These are phyloP conservation scores for Spirogloea muscicola DNA, from an alignment of 139 green algal genomes.

Conservation along the genomic window DNA sequence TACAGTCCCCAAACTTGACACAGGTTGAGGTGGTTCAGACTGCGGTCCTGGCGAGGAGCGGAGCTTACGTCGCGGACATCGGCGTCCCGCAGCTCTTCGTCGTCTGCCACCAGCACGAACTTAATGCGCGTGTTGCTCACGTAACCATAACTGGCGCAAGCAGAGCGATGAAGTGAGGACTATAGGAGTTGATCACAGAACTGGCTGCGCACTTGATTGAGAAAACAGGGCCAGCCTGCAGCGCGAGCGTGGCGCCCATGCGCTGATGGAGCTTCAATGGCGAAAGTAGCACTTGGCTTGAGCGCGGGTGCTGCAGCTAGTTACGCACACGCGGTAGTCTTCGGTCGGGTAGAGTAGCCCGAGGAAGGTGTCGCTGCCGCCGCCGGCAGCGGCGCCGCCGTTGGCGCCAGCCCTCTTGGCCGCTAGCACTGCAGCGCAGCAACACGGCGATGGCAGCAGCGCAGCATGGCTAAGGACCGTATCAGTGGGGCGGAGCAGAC, in stretches of 20 bases:
- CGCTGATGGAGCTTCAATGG: neutral
- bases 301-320: too few species aligned
- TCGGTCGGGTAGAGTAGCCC: constrained; percentile 78
- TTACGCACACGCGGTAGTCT: constrained; percentile 68
- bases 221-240: neutral
- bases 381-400: too few species aligned
- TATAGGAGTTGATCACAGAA: too few species aligned
- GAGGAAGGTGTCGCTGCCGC: constrained; percentile 68
- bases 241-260: neutral
- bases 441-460: neutral
- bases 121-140: constrained; percentile 75
- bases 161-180: neutral
- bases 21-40: neutral
- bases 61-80: constrained; percentile 43
- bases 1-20: neutral
- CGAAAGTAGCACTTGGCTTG: neutral
- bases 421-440: neutral
- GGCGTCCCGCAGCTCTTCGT: constrained; percentile 58
- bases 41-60: neutral
- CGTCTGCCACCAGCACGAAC: constrained; percentile 69
- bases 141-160: constrained; percentile 55
- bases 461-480: neutral
- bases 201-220: neutral
- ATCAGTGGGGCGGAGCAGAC: neutral
- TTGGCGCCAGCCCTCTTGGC: constrained; percentile 30